Evolutionary conservation across 805 yeast genomes (phyloP).

Genomic region (Allodekkera sacchari): DNA sequence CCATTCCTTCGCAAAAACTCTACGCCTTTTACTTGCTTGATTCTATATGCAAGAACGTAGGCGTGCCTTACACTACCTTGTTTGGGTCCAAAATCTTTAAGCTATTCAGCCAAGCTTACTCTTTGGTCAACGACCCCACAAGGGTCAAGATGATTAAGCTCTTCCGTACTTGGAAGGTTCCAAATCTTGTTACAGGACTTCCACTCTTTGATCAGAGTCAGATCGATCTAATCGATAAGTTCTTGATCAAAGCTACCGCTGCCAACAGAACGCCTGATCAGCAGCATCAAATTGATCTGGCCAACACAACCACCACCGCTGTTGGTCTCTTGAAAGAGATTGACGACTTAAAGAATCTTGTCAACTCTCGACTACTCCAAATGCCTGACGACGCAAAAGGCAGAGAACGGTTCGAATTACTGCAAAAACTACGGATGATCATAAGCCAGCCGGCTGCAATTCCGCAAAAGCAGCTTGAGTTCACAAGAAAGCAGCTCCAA

Average conservation of each 20-base stretch:
- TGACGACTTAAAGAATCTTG: constrained; percentile 32
- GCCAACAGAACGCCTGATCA: constrained; percentile 19
- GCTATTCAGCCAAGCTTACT: constrained; percentile 67
- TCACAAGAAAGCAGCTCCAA: constrained; percentile 24
- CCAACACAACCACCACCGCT: constrained; percentile 6
- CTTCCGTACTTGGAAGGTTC: constrained; percentile 81
- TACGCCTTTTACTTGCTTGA: constrained; percentile 80
- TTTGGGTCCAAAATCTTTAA: constrained; percentile 64
- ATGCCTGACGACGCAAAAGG: constrained; percentile 32
- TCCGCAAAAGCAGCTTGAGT: constrained; percentile 23
- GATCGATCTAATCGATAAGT: constrained; percentile 63
- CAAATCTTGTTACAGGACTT: constrained; percentile 50
- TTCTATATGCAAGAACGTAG: constrained; percentile 85
- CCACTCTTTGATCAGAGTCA: constrained; percentile 70
- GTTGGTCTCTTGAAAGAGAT: constrained; percentile 22
- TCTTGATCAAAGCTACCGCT: constrained; percentile 54
- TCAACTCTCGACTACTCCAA: constrained; percentile 30
- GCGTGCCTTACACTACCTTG: constrained; percentile 78
- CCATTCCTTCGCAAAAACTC: constrained; percentile 78
- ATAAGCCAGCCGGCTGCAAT: constrained; percentile 24
- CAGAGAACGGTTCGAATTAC: constrained; percentile 34
- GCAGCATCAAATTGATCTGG: constrained; percentile 2
- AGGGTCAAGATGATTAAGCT: constrained; percentile 67
- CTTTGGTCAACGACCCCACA: constrained; percentile 68
- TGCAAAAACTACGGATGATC: constrained; percentile 34